Evolutionary conservation across 1,284 basidiomycete species (phyloP), one percentile per base, ranked within the genome.

Genomic region (Fistulinella staudtii): DNA sequence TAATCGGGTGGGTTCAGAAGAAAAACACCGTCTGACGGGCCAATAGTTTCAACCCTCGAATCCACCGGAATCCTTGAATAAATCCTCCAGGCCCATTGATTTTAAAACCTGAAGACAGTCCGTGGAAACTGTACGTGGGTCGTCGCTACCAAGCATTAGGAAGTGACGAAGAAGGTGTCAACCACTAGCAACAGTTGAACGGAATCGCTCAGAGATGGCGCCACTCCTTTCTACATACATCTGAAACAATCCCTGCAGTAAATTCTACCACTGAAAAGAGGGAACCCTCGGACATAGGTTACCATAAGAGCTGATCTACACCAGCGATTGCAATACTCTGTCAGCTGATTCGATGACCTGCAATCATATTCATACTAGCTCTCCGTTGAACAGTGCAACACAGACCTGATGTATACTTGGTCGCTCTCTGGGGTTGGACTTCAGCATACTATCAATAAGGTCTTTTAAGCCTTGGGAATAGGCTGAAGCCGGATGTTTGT

Each of bases 391-490:
- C 18, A 47, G 41, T n/a, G 28, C 46, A 30, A n/a, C 8, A 54
- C 71, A 28, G 48, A 90, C 91, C 76, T 83, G 71, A 52, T 93
- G 79, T 30, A 96, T 93, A 65, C 87, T 81, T 9, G 92, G 92
- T 47, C 93, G 67, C 24, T 91, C 78, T 41, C 73, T 69, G 8
- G 92, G 88, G 53, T 95, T 82, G 23, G 86, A 77, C 50, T 85
- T 86, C 38, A 96, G 67, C 84, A 90, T 88, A 42, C 71, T 72
- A 62, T 93, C 87, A 46, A 97, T 89, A 42, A 97, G 72, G 45
- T 83, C 76, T 53, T 79, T 83, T 45, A 95, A 66, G 5, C 83
- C 85, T 56, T 89, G 81, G 14, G 88, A 90, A 64, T 94, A 95
- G 8, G 78, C 79, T 4, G 82, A 86, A 45, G 68, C 71, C 1